These are phyloP conservation scores for Pythium aristosporum DNA, from an alignment of 352 stramenopile genomes.

Conservation along the genomic window DNA sequence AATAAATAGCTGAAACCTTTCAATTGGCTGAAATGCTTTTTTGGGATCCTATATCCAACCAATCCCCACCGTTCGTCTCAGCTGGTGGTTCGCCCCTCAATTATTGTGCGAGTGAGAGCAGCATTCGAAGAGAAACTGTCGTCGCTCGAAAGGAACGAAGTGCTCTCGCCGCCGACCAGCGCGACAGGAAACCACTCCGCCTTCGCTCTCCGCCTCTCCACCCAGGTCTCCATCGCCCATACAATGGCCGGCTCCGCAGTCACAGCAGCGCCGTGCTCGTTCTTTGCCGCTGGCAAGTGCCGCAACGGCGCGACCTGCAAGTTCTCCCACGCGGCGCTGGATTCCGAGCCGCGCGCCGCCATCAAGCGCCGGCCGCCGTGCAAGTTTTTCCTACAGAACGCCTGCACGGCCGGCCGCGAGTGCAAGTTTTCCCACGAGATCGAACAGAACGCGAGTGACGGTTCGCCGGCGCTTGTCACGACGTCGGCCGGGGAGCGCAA, in stretches of 20 bases:
- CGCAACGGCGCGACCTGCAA: constrained; percentile 60
- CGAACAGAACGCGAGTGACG: constrained; percentile 17
- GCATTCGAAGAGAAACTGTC: constrained; percentile 10
- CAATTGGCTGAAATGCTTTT: constrained; percentile 5
- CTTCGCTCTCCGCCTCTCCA: not conserved
- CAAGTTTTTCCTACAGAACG: constrained; percentile 72
- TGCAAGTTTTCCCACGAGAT: constrained; percentile 66
- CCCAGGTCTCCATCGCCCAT: too few species aligned
- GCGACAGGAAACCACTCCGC: not conserved
- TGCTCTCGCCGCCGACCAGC: too few species aligned
- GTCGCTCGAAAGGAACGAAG: not conserved
- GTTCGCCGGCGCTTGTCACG: constrained; percentile 14
- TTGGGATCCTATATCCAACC: constrained; percentile 9
- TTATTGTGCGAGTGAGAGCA: constrained; percentile 9
- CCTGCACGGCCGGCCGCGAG: constrained; percentile 55
- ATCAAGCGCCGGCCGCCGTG: constrained; percentile 45
- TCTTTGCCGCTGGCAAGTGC: constrained; percentile 72
- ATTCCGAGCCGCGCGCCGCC: constrained; percentile 37
- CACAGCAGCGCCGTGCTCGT: constrained; percentile 46
- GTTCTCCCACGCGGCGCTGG: constrained; percentile 55
- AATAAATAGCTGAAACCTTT: not conserved
- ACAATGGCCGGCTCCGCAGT: constrained; percentile 17
- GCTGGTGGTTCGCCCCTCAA: constrained; percentile 1
- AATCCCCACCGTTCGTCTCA: constrained; percentile 8
- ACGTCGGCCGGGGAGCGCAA: constrained; percentile 38